phyloP scores from a whole-genome alignment of 345 rosid genomes.

The Dovyalis caffra region DNA sequence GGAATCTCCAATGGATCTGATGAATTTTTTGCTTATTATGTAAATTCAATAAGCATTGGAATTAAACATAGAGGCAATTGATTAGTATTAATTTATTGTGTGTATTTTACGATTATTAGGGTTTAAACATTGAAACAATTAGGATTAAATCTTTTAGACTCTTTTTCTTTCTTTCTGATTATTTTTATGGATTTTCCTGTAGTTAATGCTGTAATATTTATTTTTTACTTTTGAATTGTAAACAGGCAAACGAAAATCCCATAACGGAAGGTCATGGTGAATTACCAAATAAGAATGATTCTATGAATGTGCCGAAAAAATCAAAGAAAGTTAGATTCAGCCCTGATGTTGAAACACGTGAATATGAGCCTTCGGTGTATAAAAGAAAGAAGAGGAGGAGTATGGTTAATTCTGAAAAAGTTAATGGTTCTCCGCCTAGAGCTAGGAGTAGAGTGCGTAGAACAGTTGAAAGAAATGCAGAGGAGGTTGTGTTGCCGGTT shows the following conservation, averaged over 20 bases:
- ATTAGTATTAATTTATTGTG: too few relatives aligned
- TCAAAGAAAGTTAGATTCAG: constrained; percentile 64
- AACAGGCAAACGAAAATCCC: constrained; percentile 27
- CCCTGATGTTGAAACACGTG: constrained; percentile 42
- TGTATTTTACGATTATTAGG: not conserved
- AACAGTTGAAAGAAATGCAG: not conserved
- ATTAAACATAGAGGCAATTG: not conserved
- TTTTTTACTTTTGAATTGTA: not conserved
- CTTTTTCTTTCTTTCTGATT: not conserved
- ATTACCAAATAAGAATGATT: constrained; percentile 5
- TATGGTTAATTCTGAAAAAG: not conserved
- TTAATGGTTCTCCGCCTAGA: not conserved
- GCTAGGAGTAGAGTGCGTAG: not conserved
- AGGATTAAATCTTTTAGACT: too few relatives aligned
- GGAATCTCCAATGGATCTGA: not conserved
- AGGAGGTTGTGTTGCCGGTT: not conserved
- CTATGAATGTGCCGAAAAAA: constrained; percentile 7
- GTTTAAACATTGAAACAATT: not conserved
- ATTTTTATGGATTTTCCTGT: not conserved
- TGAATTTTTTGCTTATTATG: too few relatives aligned
- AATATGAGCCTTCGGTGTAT: constrained; percentile 41
- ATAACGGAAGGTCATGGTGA: constrained; percentile 1
- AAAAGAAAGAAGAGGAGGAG: constrained; percentile 15
- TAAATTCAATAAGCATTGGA: not conserved
- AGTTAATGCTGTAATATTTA: too few relatives aligned